Conservation (phyloP, 2,329 filamentous ascomycete species). For the Periconia sp. region DNA sequence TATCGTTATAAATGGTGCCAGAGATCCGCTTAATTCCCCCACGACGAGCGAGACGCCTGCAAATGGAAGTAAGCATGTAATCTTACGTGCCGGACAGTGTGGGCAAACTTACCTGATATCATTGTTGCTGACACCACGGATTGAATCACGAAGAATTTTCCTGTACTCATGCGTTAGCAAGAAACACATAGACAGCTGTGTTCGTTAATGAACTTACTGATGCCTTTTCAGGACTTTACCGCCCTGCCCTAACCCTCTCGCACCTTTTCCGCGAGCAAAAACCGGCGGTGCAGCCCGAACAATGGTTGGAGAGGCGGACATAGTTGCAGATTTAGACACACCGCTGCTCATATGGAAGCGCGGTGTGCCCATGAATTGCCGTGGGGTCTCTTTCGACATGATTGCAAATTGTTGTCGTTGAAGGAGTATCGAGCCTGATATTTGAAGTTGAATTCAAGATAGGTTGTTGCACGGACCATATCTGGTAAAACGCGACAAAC, state of each 20-base stretch:
- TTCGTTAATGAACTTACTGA: conserved; percentile 18
- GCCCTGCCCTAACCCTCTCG: conserved; percentile 25
- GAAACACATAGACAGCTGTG: too few species aligned
- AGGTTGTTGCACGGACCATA: too few species aligned
- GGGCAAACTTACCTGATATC: conserved; percentile 40
- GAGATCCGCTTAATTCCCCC: conserved; percentile 80
- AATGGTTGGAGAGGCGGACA: neutral
- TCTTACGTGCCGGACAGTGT: neutral
- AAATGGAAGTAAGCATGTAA: conserved; percentile 12
- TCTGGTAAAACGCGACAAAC: too few species aligned
- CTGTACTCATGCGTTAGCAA: too few species aligned
- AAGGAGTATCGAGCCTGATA: neutral
- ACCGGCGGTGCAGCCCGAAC: conserved; percentile 21
- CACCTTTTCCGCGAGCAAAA: conserved; percentile 27
- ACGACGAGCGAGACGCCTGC: conserved; percentile 71
- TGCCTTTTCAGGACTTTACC: conserved; percentile 27
- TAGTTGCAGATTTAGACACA: conserved; percentile 2
- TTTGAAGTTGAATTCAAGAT: neutral
- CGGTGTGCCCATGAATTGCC: conserved; percentile 14
- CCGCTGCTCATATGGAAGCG: conserved; percentile 8
- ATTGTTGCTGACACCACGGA: conserved; percentile 40
- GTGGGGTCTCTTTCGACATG: neutral
- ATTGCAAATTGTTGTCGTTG: neutral
- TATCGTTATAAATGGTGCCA: conserved; percentile 66
- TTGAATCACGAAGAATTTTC: conserved; percentile 40